Percentiles rank a stretch among this genome's conserved stretches.
phyloP scores from a whole-genome alignment of 2,329 filamentous ascomycete genomes.

The Botrytis aclada region DNA sequence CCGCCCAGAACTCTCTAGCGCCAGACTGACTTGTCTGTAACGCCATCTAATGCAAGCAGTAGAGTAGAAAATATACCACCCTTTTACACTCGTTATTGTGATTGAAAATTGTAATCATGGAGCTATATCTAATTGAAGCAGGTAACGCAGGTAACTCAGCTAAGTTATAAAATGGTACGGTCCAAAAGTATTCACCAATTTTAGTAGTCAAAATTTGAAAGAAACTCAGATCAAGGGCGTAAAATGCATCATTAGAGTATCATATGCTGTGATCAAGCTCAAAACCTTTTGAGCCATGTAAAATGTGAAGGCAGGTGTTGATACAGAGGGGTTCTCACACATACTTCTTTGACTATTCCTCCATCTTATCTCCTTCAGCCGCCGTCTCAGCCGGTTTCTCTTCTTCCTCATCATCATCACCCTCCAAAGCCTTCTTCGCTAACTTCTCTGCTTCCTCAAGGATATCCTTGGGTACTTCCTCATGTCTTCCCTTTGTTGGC shows the following conservation, averaged over 20 bases:
- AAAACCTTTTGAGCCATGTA: slow-evolving; percentile 4
- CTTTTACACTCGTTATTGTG: too few species aligned
- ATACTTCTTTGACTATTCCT: slow-evolving; percentile 59
- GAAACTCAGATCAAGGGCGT: not conserved
- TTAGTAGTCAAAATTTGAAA: not conserved
- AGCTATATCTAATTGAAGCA: not conserved
- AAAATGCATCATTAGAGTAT: slow-evolving; percentile 20
- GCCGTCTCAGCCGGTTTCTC: slow-evolving; percentile 58
- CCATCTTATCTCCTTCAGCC: slow-evolving; percentile 75
- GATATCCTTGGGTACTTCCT: slow-evolving; percentile 89
- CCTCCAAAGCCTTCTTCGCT: slow-evolving; percentile 86
- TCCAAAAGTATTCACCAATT: not conserved
- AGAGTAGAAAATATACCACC: not conserved
- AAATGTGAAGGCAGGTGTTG: slow-evolving; percentile 30
- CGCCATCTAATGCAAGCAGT: not conserved
- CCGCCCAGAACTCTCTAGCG: not conserved
- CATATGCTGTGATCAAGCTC: slow-evolving; percentile 17
- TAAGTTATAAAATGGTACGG: not conserved
- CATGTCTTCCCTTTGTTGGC: slow-evolving; percentile 87
- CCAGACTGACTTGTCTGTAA: not conserved
- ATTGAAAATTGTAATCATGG: not conserved
- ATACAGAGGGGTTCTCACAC: slow-evolving; percentile 34
- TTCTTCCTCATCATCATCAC: slow-evolving; percentile 79
- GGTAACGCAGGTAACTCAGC: not conserved
- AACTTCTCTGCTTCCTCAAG: slow-evolving; percentile 88